Base-by-base conservation (phyloP, 305 asterid species). In the Andrographis paniculata region DNA sequence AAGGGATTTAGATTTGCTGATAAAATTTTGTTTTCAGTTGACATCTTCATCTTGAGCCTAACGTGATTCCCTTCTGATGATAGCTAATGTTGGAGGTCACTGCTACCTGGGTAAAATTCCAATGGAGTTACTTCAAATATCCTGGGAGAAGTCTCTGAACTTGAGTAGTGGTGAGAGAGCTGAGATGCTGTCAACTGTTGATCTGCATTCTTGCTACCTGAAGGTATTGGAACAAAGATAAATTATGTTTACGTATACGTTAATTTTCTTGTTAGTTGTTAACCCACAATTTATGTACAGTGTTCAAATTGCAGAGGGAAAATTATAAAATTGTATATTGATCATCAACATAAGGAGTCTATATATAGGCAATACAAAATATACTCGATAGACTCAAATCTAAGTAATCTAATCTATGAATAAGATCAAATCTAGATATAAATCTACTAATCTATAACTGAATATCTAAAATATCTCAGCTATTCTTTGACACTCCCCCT, bases 41-140 rank as follows among this genome's bases (percentile, higher is more conserved):
- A n/a, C 43, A n/a, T 48, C n/a, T 42, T 9, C 43, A 9, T 52
- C 36, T 48, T 58, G 54, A 12, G 40, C 6, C 40, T 35, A n/a
- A 46, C 68, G 54, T 62, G 36, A 40, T 59, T 73, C 61, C 39
- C 46, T 43, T 55, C 14, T 53, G 56, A 44, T 68, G 59, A 50
- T 64, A 87, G 99, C 73, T 61, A 72, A 83, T 75, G 71, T 28
- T 54, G 91, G 73, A 64, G 89, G 88, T 44, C 74, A 66, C 68
- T 87, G 97, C 72, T 75, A 82, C 56, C 48, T 82, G 69, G 95
- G 97, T 43, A 84, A 76, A 74, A 74, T 92, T 62, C 92, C 95
- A 17, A 69, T 92, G 94, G 97, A 84, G 53, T 51, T 76, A 42
- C 82, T 84, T 57, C 80, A 75, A 58, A 58, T 87, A 41, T 81